Evolutionary conservation across 169 alveolate genomes (phyloP), one percentile per base, ranked within the genome.

Genomic region (Toxoplasma gondii): DNA sequence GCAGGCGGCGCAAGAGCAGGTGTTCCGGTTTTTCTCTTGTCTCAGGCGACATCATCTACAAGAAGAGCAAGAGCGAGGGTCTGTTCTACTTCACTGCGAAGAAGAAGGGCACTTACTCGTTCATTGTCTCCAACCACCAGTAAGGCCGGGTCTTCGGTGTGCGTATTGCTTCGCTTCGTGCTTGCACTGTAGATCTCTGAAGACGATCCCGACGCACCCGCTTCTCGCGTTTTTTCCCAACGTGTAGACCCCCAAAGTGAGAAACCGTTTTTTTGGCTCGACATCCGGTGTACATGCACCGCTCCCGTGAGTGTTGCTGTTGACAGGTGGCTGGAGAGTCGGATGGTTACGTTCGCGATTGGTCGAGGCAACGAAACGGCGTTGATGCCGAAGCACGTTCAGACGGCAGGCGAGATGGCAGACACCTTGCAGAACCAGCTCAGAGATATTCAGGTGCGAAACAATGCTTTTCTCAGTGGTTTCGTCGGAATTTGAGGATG

Each of bases 341-440:
- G 94, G 78, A 82, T 80, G 45, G 95, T 96, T 4, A 96, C 97
- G 0, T 88, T 96, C 36, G 96, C 97, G 5, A 69, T 94, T 24
- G 96, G 96, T 78, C 83, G 94, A 24, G 97, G 97, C 27, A 94
- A 92, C 91, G 94, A 94, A 31, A 96, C 97, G 5, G 96, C 95
- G 39, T 95, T 93, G 88, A 41, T 88, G 78, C 95, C 96, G n/a
- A 74, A 53, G 54, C 95, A 92, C 70, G 69, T 92, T 53, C 69
- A 41, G 17, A 83, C 64, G 2, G 92, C 92, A 24, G 95, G 84
- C 24, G 95, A 92, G n/a, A 83, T 82, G 88, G 90, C 49, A 39
- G 64, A 24, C 34, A 90, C 80, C 10, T 38, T 92, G 10, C 92
- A 92, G 44, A 38, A 49, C 44, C 93, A 83, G 88, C 90, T 92